Base-by-base conservation (phyloP, 1,284 basidiomycete species). In the Sporisorium iseilematis-ciliati region DNA sequence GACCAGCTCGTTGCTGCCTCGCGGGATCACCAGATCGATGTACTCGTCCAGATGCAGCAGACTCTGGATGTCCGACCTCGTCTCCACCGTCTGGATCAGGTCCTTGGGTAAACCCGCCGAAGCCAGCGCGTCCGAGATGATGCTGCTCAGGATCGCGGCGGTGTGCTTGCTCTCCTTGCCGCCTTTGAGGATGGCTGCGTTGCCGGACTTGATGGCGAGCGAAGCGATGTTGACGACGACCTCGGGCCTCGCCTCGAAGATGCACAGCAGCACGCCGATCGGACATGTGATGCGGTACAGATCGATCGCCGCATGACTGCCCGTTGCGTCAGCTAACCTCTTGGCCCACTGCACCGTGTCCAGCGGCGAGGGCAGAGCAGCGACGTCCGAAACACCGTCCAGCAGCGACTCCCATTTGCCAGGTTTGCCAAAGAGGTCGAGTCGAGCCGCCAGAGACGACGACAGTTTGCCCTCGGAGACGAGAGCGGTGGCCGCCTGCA, bases 201-300 rank as follows among this genome's bases (percentile, higher is more conserved):
- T 79, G 92, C 95, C 96, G 29, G 93, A 95, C 87, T 98, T 99
- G 86, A 99, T 94, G 2, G 97, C 96, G 76, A 99, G 88, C 0
- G 93, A 90, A 7, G 97, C 94, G 79, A 99, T 98, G 85, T 99
- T 99, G 46, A 99, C 92, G 31, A 99, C 94, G 6, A 99, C 97
- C 85, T 99, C 97, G 1, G 97, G 97, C 38, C 97, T 89, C 3
- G 96, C 93, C 86, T 99, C 97, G 78, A 99, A 99, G 75, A 99
- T 97, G 75, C 98, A 94, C 52, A 99, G 89, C 26, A 99, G 88
- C 0, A 97, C 95, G 20, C 97, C 97, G 72, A 99, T 97, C 0
- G 97, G 95, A 85, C 96, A 99, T 0, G 95, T 94, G 1, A 99
- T 92, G 41, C 94, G 90, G 86, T 97, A 95, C 14, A 99, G 89